These are phyloP conservation scores for Penicillium roqueforti DNA, from an alignment of 495 filamentous ascomycete species.

Conservation along the genomic window DNA sequence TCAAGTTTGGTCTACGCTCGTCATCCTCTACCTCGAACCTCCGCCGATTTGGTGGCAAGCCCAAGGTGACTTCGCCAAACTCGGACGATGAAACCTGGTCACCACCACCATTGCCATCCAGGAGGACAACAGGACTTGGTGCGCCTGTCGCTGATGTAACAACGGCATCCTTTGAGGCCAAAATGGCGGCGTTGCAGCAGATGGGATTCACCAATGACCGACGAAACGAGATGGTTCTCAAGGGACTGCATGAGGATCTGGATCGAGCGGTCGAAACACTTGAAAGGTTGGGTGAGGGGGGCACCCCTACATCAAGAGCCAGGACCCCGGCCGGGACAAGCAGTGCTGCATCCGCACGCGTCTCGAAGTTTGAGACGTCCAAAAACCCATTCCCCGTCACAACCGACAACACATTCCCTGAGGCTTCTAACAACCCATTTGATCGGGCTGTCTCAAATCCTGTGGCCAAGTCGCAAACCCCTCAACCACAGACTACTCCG, in stretches of 20 bases:
- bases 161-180: conserved; percentile 57
- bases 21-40: conserved; percentile 65
- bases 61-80: conserved; percentile 26
- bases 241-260: conserved; percentile 74
- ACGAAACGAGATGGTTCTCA: conserved; percentile 72
- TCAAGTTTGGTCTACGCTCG: conserved; percentile 67
- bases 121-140: conserved; percentile 63
- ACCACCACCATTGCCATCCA: conserved; percentile 37
- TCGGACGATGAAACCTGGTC: conserved; percentile 27
- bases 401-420: conserved; percentile 4
- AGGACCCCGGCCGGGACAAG: conserved; percentile 32
- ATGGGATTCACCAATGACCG: conserved; percentile 92
- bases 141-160: conserved; percentile 57
- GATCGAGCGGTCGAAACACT: conserved; percentile 81
- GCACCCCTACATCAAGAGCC: conserved; percentile 37
- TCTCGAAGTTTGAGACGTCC: conserved; percentile 20
- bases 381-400: conserved; percentile 7
- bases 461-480: conserved; percentile 17
- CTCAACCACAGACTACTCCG: conserved; percentile 18
- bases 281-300: conserved; percentile 69
- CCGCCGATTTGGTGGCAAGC: conserved; percentile 32
- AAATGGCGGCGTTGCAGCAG: conserved; percentile 72
- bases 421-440: conserved; percentile 43
- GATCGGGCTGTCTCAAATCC: conserved; percentile 42
- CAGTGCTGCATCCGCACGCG: conserved; percentile 20